Evolutionary conservation across 176 grass and related monocot genomes (phyloP), one percentile per base, ranked within the genome.

Genomic region (Oryza glumipatula): DNA sequence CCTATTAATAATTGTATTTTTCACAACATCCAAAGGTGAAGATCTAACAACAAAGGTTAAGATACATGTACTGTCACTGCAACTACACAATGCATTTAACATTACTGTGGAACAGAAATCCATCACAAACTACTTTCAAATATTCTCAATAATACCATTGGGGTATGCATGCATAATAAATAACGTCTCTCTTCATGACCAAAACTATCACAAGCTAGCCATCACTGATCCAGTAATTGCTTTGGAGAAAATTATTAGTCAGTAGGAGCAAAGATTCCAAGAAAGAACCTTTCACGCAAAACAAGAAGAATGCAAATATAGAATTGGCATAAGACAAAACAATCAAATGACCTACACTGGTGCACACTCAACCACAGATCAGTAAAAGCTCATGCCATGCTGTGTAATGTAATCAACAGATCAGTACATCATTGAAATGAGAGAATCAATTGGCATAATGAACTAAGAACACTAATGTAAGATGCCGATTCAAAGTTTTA

Each of bases 21-120:
- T 58, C 19, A 58, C 15, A 83, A 15, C 66, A 88, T 66, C 78
- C 67, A 83, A 64, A 35, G 23, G 43, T 41, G 58, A 41, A 52
- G 70, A 41, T 70, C 43, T 45, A 78, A 15, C 16, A 43, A 72
- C 11, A 69, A 60, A 61, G 65, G 14, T 70, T 26, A 54, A 12
- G 41, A 73, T 22, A 68, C 5, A 80, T 24, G 13, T 21, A 51
- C 6, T 21, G n/a, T 10, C 14, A 58, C 19, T 4, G 13, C 66
- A 56, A 52, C 30, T 88, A n/a, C 21, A 51, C 10, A 17, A 47
- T 47, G 71, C 35, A 56, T 22, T 48, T 38, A 81, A 70, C n/a
- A 45, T 2, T 38, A 39, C 49, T 60, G 46, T 65, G 4, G 52
- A 71, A 82, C 19, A 82, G 33, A 15, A 65, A 76, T 11, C 56